Evolutionary conservation across 2,329 filamentous ascomycete genomes (phyloP).

Genomic region (Fusarium mexicanum): DNA sequence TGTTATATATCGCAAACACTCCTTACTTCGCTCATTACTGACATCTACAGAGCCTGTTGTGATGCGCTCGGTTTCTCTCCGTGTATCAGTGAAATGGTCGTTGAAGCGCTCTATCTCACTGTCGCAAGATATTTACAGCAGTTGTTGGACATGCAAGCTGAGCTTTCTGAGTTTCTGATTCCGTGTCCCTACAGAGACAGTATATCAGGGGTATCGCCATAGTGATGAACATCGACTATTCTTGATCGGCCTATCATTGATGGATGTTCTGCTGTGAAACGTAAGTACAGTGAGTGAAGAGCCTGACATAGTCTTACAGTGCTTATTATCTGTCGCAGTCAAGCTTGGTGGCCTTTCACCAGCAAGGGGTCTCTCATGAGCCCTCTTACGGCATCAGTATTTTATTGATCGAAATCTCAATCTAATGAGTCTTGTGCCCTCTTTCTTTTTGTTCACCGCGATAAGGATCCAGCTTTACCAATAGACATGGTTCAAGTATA

Average conservation of each 20-base stretch:
- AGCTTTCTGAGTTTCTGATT: not conserved
- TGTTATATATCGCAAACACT: not conserved
- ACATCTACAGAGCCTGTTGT: not conserved
- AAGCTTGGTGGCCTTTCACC: not conserved
- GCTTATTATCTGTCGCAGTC: no score
- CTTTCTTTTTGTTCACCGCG: accelerated
- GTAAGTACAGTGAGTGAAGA: not conserved
- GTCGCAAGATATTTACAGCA: not conserved
- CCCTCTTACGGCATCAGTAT: not conserved
- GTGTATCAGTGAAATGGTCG: no score
- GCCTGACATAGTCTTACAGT: no score
- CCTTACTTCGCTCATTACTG: no score
- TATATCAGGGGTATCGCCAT: not conserved
- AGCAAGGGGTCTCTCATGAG: not conserved
- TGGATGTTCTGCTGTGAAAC: not conserved
- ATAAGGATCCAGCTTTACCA: not conserved
- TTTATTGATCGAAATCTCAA: accelerated
- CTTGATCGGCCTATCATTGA: not conserved
- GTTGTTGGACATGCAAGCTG: not conserved
- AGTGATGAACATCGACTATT: not conserved
- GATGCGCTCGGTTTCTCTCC: not conserved
- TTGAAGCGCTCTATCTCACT: not conserved
- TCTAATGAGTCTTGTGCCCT: accelerated
- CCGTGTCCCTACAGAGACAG: no score
- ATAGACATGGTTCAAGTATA: not conserved